Conservation (phyloP, 2,329 filamentous ascomycete species). For the Ophiostoma perfectum region DNA sequence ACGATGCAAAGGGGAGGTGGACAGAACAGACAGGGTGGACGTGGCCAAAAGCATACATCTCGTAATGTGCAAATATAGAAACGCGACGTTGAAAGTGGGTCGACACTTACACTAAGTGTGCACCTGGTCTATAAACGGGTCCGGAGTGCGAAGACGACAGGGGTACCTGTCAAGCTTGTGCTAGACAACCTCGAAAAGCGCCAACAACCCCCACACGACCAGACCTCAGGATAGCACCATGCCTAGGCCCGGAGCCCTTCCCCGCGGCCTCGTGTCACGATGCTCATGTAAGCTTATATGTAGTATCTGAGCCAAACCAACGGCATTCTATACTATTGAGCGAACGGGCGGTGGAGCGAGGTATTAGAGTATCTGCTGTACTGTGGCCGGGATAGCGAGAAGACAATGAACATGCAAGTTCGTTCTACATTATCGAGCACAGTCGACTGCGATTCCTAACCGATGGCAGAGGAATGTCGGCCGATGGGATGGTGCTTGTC, state of each 20-base stretch:
- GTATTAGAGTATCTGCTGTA: not conserved
- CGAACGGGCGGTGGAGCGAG: not conserved
- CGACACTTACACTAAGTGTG: not conserved
- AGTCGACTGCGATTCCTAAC: not conserved
- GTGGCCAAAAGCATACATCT: not conserved
- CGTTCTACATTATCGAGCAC: not conserved
- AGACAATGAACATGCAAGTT: not conserved
- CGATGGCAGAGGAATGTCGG: not conserved
- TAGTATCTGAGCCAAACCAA: not conserved
- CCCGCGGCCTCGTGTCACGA: not conserved
- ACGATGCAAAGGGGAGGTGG: too few relatives aligned
- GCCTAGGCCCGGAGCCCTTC: not conserved
- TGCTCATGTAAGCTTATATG: not conserved
- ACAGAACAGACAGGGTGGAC: too few relatives aligned
- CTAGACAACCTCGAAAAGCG: not conserved
- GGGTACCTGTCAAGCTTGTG: not conserved
- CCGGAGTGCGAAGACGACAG: not conserved
- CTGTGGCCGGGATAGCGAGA: not conserved
- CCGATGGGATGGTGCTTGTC: not conserved
- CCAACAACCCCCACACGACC: not conserved
- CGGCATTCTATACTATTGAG: not conserved
- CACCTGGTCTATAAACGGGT: not conserved
- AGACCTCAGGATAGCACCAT: not conserved
- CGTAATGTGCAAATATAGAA: not conserved
- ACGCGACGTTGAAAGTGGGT: conserved; percentile 2